Base-by-base conservation (phyloP, 2,329 filamentous ascomycete species). In the Sclerotiophoma versabilis region DNA sequence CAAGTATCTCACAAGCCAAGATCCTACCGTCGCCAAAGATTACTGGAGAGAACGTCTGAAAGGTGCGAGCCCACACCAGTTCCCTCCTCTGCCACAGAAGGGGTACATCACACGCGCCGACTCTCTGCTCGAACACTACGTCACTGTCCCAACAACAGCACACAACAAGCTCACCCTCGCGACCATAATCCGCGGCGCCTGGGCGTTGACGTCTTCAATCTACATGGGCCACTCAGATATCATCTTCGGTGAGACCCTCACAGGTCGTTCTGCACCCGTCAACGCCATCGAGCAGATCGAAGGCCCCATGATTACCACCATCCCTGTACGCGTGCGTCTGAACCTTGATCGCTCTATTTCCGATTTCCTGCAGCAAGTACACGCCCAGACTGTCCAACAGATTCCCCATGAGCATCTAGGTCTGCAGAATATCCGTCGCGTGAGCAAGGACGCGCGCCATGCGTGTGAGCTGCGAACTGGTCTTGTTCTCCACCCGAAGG, bases 321-420 rank as follows among this genome's bases (percentile, higher is more conserved):
- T 87, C 2, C 84, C 84, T 0, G 74, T 87, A 6, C 80, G 83
- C 14, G 73, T 86, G 1, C 73, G 74, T 0, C 67, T 85, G 2
- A 73, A 80, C 43, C 65, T 74, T 3, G 72, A 78, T 4, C 64
- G 69, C 0, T 76, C 76, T 0, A 76, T 85, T 2, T 64, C 69
- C 0, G 78, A 84, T 38, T 88, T 83, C 57, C 74, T 90, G 3
- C 76, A 83, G 34, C 71, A 76, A 2, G 79, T 89, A 2, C 85
- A 89, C 30, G 76, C 83, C 25, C 78, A 82, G 49, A 83, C 81
- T 0, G 77, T 85, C 0, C 73, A 79, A 3, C 81, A 84, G 59
- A 87, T 89, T 5, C 83, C 85, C 0, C 82, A 88, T 65, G 84
- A 90, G 68, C 86, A 91, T 66, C 79, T 83, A 43, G 84, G 84